Evolutionary conservation across 345 rosid species (phyloP).

Genomic region (Balakata baccata): DNA sequence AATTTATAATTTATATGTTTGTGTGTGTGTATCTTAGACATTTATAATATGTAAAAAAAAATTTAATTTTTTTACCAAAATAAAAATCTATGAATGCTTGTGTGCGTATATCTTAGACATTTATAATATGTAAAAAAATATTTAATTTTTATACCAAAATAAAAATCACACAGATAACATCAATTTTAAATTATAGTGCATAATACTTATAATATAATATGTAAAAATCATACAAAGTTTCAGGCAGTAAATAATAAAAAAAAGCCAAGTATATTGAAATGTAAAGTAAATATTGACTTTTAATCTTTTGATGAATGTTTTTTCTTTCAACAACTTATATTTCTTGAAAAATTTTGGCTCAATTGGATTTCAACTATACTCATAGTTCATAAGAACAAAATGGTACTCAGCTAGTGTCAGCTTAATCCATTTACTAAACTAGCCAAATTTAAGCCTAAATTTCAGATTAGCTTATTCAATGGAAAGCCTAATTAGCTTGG

Average conservation of each 20-base stretch:
- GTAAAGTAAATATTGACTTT: not conserved
- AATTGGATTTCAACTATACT: not conserved
- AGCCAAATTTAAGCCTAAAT: not conserved
- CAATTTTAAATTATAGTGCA: not conserved
- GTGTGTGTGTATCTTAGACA: not conserved
- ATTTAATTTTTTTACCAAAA: too few species aligned
- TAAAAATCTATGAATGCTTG: not conserved
- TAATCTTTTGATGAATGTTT: not conserved
- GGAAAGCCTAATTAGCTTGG: not conserved
- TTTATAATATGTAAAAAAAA: too few species aligned
- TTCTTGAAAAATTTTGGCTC: not conserved
- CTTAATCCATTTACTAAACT: not conserved
- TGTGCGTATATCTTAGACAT: not conserved
- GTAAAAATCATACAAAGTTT: not conserved
- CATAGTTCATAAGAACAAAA: not conserved
- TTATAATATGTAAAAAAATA: too few species aligned
- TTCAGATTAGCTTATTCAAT: not conserved
- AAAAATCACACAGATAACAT: not conserved
- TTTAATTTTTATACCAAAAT: too few species aligned
- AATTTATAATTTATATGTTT: not conserved
- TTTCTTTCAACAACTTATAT: not conserved
- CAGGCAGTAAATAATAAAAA: not conserved
- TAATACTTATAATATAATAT: not conserved
- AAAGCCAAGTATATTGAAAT: not conserved
- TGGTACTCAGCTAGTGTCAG: not conserved